phyloP scores from a whole-genome alignment of 1,284 basidiomycete genomes.

The Singerocomus inundabilis region DNA sequence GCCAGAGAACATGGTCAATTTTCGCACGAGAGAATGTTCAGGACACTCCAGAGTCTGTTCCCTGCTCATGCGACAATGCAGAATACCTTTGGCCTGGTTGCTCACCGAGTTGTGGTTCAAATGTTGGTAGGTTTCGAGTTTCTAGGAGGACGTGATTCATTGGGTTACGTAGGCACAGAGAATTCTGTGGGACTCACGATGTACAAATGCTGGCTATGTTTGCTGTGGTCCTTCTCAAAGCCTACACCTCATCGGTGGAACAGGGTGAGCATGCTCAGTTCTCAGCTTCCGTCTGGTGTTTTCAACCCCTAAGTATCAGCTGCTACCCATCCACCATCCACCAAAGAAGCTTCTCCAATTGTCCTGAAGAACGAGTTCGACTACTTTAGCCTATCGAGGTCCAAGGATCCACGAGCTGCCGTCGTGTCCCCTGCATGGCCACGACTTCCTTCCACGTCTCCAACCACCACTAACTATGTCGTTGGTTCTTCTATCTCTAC shows the following conservation, averaged over 20 bases:
- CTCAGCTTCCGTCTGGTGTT: not conserved
- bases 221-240: constrained; percentile 63
- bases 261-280: constrained; percentile 25
- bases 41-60: constrained; percentile 56
- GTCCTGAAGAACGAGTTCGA: constrained; percentile 34
- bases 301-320: not conserved
- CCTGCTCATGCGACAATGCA: constrained; percentile 24
- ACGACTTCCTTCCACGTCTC: constrained; percentile 34
- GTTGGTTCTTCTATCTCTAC: constrained; percentile 38
- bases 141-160: constrained; percentile 7
- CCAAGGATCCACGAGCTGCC: constrained; percentile 31
- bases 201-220: constrained; percentile 83
- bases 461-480: constrained; percentile 35
- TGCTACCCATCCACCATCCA: constrained; percentile 15
- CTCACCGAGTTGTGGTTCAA: constrained; percentile 40
- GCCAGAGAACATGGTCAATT: constrained; percentile 60
- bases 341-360: constrained; percentile 19
- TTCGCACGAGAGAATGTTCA: constrained; percentile 76
- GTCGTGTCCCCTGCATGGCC: constrained; percentile 36
- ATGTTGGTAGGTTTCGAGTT: constrained; percentile 39
- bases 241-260: constrained; percentile 22
- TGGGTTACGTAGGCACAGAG: constrained; percentile 50
- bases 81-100: constrained; percentile 27
- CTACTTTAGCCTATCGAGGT: constrained; percentile 48
- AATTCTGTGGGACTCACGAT: constrained; percentile 66